A percentile compares a stretch with the other conserved stretches of the same genome.
Conservation (phyloP, 192 early-diverging fungal genomes). For the Diversispora epigaea region DNA sequence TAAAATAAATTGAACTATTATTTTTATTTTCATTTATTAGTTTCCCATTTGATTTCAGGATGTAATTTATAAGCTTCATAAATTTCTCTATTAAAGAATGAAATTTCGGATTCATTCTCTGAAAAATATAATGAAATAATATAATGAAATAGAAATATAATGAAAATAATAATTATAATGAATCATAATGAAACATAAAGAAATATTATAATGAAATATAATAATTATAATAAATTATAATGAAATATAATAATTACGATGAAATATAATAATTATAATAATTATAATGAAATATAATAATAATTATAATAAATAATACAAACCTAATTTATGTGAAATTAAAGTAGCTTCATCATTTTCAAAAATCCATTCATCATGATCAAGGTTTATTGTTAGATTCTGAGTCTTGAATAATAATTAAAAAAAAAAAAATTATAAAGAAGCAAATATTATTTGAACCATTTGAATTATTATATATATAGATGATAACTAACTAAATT, state of each 20-base stretch:
- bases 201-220: not conserved
- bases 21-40: not conserved
- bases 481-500: not conserved
- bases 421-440: too few species aligned
- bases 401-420: conserved; percentile 55
- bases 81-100: conserved; percentile 69
- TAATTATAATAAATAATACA: not conserved
- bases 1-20: too few species aligned
- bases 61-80: conserved; percentile 73
- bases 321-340: conserved; percentile 62
- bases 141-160: conserved; percentile 33
- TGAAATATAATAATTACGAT: too few species aligned
- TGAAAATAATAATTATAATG: not conserved
- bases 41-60: conserved; percentile 77
- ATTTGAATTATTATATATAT: conserved; percentile 37
- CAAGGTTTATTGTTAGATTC: conserved; percentile 86
- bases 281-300: too few species aligned
- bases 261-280: too few species aligned
- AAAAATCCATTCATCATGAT: conserved; percentile 67
- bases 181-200: not conserved
- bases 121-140: conserved; percentile 4
- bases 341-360: conserved; percentile 56
- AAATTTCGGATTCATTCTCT: conserved; percentile 85
- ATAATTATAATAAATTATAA: too few species aligned
- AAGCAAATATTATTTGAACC: conserved; percentile 35